Base-by-base conservation (phyloP, 768 basidiomycete genomes). In the Holtermannia corniformis region DNA sequence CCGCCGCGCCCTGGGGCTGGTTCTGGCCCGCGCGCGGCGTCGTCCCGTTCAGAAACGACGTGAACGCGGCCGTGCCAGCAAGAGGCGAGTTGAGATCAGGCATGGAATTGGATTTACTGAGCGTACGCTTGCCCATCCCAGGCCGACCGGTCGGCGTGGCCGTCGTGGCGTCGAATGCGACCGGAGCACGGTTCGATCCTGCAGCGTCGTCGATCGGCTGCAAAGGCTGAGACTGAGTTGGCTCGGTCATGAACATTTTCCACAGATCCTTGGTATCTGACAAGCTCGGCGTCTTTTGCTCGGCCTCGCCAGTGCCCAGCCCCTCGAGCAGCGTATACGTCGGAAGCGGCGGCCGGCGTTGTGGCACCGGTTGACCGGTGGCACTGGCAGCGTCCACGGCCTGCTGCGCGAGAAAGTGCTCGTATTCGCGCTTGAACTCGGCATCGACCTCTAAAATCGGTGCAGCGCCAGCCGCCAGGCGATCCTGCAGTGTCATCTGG, bases 221-320 rank as follows among this genome's bases (percentile, higher is more conserved):
- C 7, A 19, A 37, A 28, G 12, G 47, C 26, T 28, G 37, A 3
- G 13, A 23, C 45, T 16, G 45, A 57, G 64, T 59, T 2, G 63
- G 63, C 21, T 68, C 66, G 2, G 61, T 45, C 64, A 68, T 67
- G 54, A 65, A 70, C 50, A 62, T 19, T 41, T 62, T 61, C 68
- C 68, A 70, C 1, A 65, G 46, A 56, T 70, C 68, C 50, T 70
- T 67, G 41, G 65, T 60, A 51, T 70, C 68, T 11, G 56, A 49
- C 41, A 64, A 52, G 50, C 60, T 67, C 4, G 67, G 63, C 44
- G 62, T 54, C 44, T 49, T 44, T 49, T 16, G 40, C 44, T 19
- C 26, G 24, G 14, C 37, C 23, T 10, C 16, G 19, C 22, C 47
- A 11, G 22, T 21, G 5, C 28, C 7, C 11, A 47, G 11, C 7